Conservation (phyloP, 371 early-diverging fungal genomes). For the Blastocladiella emersonii region DNA sequence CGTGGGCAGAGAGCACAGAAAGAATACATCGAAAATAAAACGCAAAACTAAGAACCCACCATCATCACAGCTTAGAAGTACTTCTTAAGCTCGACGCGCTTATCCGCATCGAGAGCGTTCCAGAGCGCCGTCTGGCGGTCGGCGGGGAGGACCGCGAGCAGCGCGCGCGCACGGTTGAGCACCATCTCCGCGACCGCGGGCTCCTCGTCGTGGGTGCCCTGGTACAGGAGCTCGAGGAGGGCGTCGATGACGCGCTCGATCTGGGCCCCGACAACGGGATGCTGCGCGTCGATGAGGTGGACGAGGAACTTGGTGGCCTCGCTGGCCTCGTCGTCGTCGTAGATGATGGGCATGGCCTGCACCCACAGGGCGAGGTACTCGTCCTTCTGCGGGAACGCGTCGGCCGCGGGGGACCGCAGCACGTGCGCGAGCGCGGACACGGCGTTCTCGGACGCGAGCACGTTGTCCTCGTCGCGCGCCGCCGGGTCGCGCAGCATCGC, state of each 20-base stretch:
- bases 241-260: not conserved
- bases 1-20: no score
- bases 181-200: not conserved
- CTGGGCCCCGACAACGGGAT: not conserved
- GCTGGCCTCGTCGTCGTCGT: not conserved
- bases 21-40: no score
- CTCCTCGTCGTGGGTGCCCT: not conserved
- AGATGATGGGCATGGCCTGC: conserved; percentile 1
- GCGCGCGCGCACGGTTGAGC: not conserved
- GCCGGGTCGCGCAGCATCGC: conserved; percentile 46
- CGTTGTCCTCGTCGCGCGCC: conserved; percentile 50
- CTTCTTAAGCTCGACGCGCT: not conserved
- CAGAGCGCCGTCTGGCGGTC: not conserved
- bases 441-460: conserved; percentile 78
- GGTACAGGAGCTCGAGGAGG: conserved; percentile 4
- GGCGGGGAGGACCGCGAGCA: not conserved
- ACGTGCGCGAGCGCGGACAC: conserved; percentile 80
- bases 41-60: no score
- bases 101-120: not conserved
- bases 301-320: conserved; percentile 1
- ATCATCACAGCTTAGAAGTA: no score
- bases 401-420: conserved; percentile 7
- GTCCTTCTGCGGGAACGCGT: not conserved
- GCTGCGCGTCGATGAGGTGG: not conserved
- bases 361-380: not conserved